phyloP scores from a whole-genome alignment of 345 rosid species.

The Hypericum perforatum region DNA sequence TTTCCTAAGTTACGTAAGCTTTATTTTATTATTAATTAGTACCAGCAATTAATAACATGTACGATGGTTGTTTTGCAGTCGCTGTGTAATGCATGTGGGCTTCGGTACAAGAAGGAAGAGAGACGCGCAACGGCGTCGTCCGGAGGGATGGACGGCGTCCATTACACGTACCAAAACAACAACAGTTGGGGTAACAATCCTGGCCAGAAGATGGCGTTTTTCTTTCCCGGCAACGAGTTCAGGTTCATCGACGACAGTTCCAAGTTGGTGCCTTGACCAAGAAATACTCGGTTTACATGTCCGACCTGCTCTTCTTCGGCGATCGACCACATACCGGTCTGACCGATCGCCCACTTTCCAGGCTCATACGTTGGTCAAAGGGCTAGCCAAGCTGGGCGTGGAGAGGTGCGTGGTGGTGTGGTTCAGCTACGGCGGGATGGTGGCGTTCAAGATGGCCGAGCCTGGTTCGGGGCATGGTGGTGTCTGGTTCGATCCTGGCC shows the following conservation, averaged over 20 bases:
- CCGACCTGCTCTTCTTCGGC: slow-evolving; percentile 85
- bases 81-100: slow-evolving; percentile 86
- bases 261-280: slow-evolving; percentile 77
- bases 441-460: slow-evolving; percentile 75
- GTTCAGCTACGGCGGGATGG: slow-evolving; percentile 96
- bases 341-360: slow-evolving; percentile 78
- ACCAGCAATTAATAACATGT: background rate
- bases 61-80: slow-evolving; percentile 31
- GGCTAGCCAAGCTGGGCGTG: slow-evolving; percentile 51
- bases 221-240: slow-evolving; percentile 40
- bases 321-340: slow-evolving; percentile 46
- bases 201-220: slow-evolving; percentile 45
- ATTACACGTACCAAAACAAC: slow-evolving; percentile 28
- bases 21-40: background rate
- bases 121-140: slow-evolving; percentile 44
- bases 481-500: slow-evolving; percentile 73
- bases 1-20: no score
- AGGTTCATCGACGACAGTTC: slow-evolving; percentile 59
- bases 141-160: slow-evolving; percentile 16
- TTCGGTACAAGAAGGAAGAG: slow-evolving; percentile 87
- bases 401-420: slow-evolving; percentile 57
- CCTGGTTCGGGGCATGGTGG: slow-evolving; percentile 56
- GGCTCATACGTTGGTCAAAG: slow-evolving; percentile 61
- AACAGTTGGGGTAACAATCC: slow-evolving; percentile 26
- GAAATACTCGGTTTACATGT: slow-evolving; percentile 76